Evolutionary conservation across 208 protist species (phyloP).

Genomic region (Trichomonas vaginalis): DNA sequence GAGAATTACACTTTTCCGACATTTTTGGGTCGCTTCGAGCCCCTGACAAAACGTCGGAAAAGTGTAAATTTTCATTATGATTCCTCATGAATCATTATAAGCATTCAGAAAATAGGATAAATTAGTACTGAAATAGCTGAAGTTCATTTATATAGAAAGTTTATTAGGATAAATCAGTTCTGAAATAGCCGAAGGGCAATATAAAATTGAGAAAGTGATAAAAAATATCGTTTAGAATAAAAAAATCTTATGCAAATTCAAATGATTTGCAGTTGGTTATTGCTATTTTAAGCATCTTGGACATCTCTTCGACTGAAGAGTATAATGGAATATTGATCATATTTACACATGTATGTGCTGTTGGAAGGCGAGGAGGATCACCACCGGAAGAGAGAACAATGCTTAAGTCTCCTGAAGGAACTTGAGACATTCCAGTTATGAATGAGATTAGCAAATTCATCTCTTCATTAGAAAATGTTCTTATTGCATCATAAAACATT

Average conservation of each 20-base stretch:
- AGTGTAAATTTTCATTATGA: too few species aligned
- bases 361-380: not conserved
- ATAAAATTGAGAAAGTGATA: too few species aligned
- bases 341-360: not conserved
- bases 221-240: too few species aligned
- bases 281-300: not conserved
- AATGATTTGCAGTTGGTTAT: not conserved
- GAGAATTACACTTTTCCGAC: too few species aligned
- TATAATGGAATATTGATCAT: not conserved
- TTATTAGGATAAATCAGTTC: too few species aligned
- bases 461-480: constrained; percentile 47
- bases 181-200: too few species aligned
- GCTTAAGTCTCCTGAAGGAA: constrained; percentile 72
- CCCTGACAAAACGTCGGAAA: too few species aligned
- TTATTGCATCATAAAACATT: constrained; percentile 85
- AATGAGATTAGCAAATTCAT: constrained; percentile 64
- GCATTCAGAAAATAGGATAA: too few species aligned
- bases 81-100: too few species aligned
- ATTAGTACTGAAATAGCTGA: too few species aligned
- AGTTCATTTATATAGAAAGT: too few species aligned
- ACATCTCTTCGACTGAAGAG: not conserved
- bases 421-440: constrained; percentile 82
- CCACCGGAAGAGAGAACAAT: not conserved
- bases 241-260: not conserved
- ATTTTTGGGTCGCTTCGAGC: too few species aligned